Evolutionary conservation across 306 rosid species (phyloP), one percentile per base, ranked within the genome.

Genomic region (Lathyrus sativus): DNA sequence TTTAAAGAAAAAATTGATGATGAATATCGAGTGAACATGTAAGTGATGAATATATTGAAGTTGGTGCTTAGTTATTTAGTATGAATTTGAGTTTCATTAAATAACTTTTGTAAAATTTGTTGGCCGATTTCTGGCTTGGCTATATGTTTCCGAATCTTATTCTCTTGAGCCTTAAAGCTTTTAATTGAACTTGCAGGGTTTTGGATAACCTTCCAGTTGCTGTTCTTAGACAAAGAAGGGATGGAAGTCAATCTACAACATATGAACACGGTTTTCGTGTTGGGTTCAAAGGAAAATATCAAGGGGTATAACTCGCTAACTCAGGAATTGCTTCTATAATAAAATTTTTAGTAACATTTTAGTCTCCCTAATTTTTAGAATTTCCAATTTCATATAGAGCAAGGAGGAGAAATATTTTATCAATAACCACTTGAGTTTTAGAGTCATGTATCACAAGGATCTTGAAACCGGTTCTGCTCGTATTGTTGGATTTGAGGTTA

Each of bases 191-290:
- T 12, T 77, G 75, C 87, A 95, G 99, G 99, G 91, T 95, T 73
- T 82, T 95, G 78, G 99, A 95, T 77, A 95, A 95, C 79, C 97
- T 95, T 76, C 99, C 99, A 28, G 96, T 95, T 71, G 99, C 99
- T 67, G 96, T 95, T 77, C 96, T 81, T 62, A 88, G 97, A 73
- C 93, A 90, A 78, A 87, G 99, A 80, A 79, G 86, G 74, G 99
- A 95, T 54, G 97, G 96, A 72, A 85, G 76, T 76, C 95, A 72
- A 19, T 88, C 97, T 71, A 93, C 96, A 49, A 90, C 97, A 9
- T 95, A 95, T 44, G 99, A 90, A 49, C 99, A 95, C 73, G 99
- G 99, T 49, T 95, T 84, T 79, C 86, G 85, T 81, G 99, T 88
- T 78, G 99, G 99, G 58, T 95, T 90, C 79, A 95, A 86, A 82